phyloP scores from a whole-genome alignment of 2,329 filamentous ascomycete species.

The Penicillium glabrum region DNA sequence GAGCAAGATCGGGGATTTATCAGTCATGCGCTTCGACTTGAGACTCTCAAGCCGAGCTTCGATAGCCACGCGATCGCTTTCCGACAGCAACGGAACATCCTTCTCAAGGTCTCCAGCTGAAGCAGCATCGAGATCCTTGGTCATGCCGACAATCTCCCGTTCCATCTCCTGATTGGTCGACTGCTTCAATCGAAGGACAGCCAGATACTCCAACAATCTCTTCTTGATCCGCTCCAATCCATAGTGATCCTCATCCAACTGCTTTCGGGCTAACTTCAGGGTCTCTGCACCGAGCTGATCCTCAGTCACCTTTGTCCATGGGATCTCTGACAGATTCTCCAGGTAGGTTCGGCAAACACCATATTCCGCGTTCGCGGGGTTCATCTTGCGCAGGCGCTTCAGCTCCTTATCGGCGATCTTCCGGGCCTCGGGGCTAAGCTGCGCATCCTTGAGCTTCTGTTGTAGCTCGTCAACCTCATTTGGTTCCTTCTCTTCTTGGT shows the following conservation, averaged over 20 bases:
- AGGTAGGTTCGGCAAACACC: conserved; percentile 91
- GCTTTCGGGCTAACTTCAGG: conserved; percentile 74
- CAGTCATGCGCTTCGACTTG: conserved; percentile 78
- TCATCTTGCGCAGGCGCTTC: conserved; percentile 89
- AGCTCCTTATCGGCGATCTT: conserved; percentile 91
- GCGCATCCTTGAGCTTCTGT: conserved; percentile 79
- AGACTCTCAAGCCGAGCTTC: conserved; percentile 71
- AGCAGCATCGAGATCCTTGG: conserved; percentile 46
- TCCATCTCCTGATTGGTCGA: conserved; percentile 82
- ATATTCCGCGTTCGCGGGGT: conserved; percentile 92
- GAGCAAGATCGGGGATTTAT: conserved; percentile 94
- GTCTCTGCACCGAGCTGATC: conserved; percentile 83
- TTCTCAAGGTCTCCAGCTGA: conserved; percentile 53
- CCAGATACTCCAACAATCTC: conserved; percentile 88
- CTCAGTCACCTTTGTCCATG: conserved; percentile 81
- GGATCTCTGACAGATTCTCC: conserved; percentile 90
- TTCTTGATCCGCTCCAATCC: conserved; percentile 97
- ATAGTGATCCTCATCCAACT: conserved; percentile 94
- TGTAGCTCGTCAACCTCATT: conserved; percentile 91
- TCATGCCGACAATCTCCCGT: conserved; percentile 63
- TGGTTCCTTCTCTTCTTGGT: conserved; percentile 72
- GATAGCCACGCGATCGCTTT: conserved; percentile 45
- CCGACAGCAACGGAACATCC: conserved; percentile 53
- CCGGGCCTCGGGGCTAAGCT: conserved; percentile 77
- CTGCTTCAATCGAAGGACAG: conserved; percentile 93